Base-by-base conservation (phyloP, 768 basidiomycete species). In the Boletus edulis region DNA sequence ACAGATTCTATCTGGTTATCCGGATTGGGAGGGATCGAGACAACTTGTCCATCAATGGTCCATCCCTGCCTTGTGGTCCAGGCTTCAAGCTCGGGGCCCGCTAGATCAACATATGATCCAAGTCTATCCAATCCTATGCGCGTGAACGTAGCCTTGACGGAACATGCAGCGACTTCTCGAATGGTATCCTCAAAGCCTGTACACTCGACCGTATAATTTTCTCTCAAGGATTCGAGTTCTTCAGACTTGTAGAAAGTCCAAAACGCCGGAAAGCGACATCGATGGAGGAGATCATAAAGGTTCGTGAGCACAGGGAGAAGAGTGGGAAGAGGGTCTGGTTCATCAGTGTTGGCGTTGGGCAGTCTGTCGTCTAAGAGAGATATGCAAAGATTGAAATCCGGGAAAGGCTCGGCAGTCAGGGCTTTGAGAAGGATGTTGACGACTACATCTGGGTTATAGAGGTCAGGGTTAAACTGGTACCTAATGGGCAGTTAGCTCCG, bases 361-460 rank as follows among this genome's bases (percentile, higher is more conserved):
- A 79, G 70, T 45, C 86, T 82, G 61, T 94, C 92, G 56, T 93
- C 90, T 38, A 95, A 78, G n/a, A 99, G 81, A 46, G 95, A 91
- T 62, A 96, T 83, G 64, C 91, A 95, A 59, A 98, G 89, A 65
- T 91, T 89, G 76, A 96, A 99, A 69, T 99, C 96, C 53, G 95
- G 91, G 43, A 87, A 81, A 34, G 94, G 92, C 46, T 87, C 80
- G 2, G 91, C 84, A 39, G 91, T 86, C 54, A 97, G 81, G 27
- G 94, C 81, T 77, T 95, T 95, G 70, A 95, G 81, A 67, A 99
- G 89, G 72, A 98, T 91, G 76, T 97, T 92, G 71, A 95, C 80
- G 62, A 94, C 89, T 20, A 95, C 90, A 67, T 96, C 93, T 2
- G 92, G 84, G 73, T 96, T 96, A 73, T 91, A 90, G 24, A 96